These are phyloP conservation scores for Ascoidea asiatica DNA, from an alignment of 805 yeast genomes.

Conservation along the genomic window DNA sequence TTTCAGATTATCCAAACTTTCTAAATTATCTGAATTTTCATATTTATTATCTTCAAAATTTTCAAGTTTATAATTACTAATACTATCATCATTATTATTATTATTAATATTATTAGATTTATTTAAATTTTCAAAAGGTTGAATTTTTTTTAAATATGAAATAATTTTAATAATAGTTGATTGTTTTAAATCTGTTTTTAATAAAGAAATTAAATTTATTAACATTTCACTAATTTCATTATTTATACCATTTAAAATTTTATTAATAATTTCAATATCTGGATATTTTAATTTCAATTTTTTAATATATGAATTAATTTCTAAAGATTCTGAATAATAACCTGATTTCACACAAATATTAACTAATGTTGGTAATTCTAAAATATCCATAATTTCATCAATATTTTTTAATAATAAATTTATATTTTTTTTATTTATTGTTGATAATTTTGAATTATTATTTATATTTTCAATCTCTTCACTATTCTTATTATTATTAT, in stretches of 20 bases:
- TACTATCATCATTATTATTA: constrained; percentile 4
- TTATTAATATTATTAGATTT: constrained; percentile 1
- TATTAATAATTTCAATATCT: constrained; percentile 34
- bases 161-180: constrained; percentile 69
- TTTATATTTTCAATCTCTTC: constrained; percentile 14
- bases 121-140: constrained; percentile 25
- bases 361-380: constrained; percentile 75
- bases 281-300: constrained; percentile 62
- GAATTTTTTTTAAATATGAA: constrained; percentile 59
- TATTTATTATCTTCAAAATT: neutral
- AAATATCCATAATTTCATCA: constrained; percentile 59
- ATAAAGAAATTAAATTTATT: constrained; percentile 48
- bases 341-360: constrained; percentile 78
- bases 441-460: constrained; percentile 8
- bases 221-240: constrained; percentile 54
- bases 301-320: constrained; percentile 61
- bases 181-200: constrained; percentile 67
- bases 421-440: constrained; percentile 13
- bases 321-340: constrained; percentile 80
- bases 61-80: neutral
- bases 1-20: constrained; percentile 1
- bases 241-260: constrained; percentile 37
- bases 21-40: neutral
- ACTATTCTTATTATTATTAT: constrained; percentile 3
- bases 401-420: constrained; percentile 41